phyloP scores from a whole-genome alignment of 352 stramenopile genomes.

The Pythium insidiosum region DNA sequence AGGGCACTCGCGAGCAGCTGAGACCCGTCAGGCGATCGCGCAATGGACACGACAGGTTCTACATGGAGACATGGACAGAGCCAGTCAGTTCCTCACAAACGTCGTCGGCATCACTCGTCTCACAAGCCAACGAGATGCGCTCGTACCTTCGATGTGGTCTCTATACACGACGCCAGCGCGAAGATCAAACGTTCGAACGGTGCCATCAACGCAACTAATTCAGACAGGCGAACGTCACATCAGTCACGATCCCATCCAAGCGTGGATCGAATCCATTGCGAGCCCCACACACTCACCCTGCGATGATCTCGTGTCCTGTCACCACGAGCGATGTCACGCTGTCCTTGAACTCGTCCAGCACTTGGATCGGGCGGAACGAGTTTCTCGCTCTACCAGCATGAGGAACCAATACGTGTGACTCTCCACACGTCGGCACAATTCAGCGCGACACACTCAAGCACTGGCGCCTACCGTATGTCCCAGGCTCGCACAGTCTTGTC shows the following conservation, averaged over 20 bases:
- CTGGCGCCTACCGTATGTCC: slow-evolving; percentile 67
- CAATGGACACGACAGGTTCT: slow-evolving; percentile 75
- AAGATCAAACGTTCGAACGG: slow-evolving; percentile 81
- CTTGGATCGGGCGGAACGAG: slow-evolving; percentile 71
- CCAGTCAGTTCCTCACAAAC: neutral
- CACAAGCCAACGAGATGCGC: no score
- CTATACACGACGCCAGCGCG: slow-evolving; percentile 51
- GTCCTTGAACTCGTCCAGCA: slow-evolving; percentile 84
- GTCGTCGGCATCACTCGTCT: neutral
- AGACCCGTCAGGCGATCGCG: slow-evolving; percentile 59
- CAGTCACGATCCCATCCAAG: no score
- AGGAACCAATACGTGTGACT: no score
- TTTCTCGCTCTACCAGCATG: slow-evolving; percentile 64
- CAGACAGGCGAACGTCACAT: no score
- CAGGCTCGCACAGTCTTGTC: slow-evolving; percentile 81
- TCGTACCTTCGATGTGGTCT: slow-evolving; percentile 65
- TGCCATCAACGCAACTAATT: slow-evolving; percentile 79
- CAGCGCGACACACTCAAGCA: no score
- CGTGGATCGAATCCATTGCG: no score
- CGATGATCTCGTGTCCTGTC: slow-evolving; percentile 72
- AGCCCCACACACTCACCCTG: slow-evolving; percentile 26
- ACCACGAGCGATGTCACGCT: slow-evolving; percentile 82
- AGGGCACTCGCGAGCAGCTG: slow-evolving; percentile 76
- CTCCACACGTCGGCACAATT: no score
- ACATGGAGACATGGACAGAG: neutral